Percentiles rank a stretch among this genome's conserved stretches.
Evolutionary conservation across 306 rosid species (phyloP).

Genomic region (Crotalaria pallida): DNA sequence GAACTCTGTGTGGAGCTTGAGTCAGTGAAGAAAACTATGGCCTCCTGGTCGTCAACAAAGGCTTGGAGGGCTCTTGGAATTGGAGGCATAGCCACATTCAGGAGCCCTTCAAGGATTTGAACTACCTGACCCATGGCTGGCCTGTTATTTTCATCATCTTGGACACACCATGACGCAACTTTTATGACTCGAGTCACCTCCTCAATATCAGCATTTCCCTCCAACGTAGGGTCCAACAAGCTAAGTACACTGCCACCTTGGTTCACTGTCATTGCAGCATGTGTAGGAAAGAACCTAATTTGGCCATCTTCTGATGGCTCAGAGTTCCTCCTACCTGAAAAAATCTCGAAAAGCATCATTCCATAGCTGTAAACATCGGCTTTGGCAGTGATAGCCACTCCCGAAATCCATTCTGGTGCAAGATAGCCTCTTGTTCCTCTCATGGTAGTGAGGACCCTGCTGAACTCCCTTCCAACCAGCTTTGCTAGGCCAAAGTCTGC

Average conservation of each 20-base stretch:
- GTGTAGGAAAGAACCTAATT: conserved; percentile 53
- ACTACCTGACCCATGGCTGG: conserved; percentile 83
- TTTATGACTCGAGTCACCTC: conserved; percentile 47
- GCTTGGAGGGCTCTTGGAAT: conserved; percentile 52
- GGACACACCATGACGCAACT: conserved; percentile 87
- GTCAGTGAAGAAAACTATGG: conserved; percentile 53
- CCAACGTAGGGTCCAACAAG: conserved; percentile 54
- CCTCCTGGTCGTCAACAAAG: conserved; percentile 47
- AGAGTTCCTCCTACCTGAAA: conserved; percentile 75
- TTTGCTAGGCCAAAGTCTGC: conserved; percentile 95
- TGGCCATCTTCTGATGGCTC: conserved; percentile 53
- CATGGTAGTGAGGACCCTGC: conserved; percentile 82
- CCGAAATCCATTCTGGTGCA: conserved; percentile 92
- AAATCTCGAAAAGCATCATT: conserved; percentile 84
- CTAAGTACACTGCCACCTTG: conserved; percentile 44
- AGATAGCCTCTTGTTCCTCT: conserved; percentile 96
- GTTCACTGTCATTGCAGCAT: conserved; percentile 37
- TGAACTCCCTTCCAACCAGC: conserved; percentile 78
- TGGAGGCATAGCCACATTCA: conserved; percentile 55
- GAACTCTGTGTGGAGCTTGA: conserved; percentile 52
- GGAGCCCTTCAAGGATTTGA: conserved; percentile 68
- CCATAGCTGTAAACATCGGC: conserved; percentile 93
- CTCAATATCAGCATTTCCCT: conserved; percentile 42
- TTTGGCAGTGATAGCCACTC: conserved; percentile 74
- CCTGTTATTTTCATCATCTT: conserved; percentile 64